Conservation (phyloP, 768 basidiomycete genomes). For the Macrocybe gigantea region DNA sequence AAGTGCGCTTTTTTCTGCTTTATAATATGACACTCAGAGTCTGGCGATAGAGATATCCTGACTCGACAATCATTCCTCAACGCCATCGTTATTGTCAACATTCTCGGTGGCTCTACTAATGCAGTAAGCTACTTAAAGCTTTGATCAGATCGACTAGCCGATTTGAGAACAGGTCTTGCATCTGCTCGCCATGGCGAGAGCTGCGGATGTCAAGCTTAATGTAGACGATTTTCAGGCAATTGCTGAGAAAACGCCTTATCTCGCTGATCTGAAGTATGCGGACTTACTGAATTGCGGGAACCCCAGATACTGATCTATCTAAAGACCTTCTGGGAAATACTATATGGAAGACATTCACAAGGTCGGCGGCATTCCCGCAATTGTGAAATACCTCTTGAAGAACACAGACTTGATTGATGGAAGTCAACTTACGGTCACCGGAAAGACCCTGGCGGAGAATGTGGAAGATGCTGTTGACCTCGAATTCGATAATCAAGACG, state of each 20-base stretch:
- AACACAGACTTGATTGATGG: constrained; percentile 78
- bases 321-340: constrained; percentile 77
- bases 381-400: constrained; percentile 79
- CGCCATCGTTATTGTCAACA: constrained; percentile 73
- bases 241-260: constrained; percentile 74
- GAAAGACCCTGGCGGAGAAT: constrained; percentile 86
- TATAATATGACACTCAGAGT: neutral
- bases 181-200: constrained; percentile 78
- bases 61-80: constrained; percentile 64
- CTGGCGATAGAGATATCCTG: constrained; percentile 30
- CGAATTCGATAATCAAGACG: constrained; percentile 68
- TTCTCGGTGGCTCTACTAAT: constrained; percentile 86
- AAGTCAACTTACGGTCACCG: constrained; percentile 82
- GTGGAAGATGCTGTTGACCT: constrained; percentile 70
- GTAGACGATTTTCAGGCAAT: constrained; percentile 87
- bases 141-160: too few relatives aligned
- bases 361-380: constrained; percentile 79
- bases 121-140: constrained; percentile 41
- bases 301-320: neutral
- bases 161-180: constrained; percentile 58
- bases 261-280: constrained; percentile 74
- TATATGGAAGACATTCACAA: constrained; percentile 89
- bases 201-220: constrained; percentile 62
- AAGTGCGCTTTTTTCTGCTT: constrained; percentile 28
- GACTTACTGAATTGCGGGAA: constrained; percentile 1